A percentile compares a stretch with the other conserved stretches of the same genome.
Evolutionary conservation across 768 basidiomycete species (phyloP).

Genomic region (Lentinus brumalis): DNA sequence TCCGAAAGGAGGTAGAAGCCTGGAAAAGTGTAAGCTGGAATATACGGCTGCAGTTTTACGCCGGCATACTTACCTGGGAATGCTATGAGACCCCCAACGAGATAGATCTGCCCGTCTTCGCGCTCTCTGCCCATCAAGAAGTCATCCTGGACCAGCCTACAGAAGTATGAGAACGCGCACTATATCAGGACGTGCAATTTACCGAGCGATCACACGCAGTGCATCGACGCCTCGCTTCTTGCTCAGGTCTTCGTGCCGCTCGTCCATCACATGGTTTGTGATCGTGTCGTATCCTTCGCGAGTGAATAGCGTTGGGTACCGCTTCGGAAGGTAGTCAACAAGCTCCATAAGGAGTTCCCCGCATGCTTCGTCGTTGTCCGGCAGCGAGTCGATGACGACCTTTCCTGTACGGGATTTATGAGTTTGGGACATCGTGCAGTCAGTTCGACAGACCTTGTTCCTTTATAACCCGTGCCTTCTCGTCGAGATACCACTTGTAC

Average conservation of each 20-base stretch:
- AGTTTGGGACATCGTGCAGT: background rate
- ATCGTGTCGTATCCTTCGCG: conserved; percentile 20
- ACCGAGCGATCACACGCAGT: conserved; percentile 31
- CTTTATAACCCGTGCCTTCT: conserved; percentile 34
- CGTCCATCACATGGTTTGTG: conserved; percentile 33
- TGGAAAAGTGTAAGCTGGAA: conserved; percentile 3
- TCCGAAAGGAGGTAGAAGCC: conserved; percentile 37
- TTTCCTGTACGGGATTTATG: conserved; percentile 10
- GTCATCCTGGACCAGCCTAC: conserved; percentile 36
- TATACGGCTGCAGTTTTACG: background rate
- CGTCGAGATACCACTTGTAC: conserved; percentile 33
- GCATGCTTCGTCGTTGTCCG: conserved; percentile 38
- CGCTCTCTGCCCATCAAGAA: conserved; percentile 39
- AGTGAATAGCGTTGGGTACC: conserved; percentile 37
- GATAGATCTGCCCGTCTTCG: conserved; percentile 38
- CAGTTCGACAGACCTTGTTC: conserved; percentile 26
- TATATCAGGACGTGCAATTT: background rate
- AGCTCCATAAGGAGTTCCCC: conserved; percentile 34
- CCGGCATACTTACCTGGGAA: conserved; percentile 27
- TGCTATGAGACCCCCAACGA: conserved; percentile 37
- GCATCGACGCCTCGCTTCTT: conserved; percentile 29
- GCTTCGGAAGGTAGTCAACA: conserved; percentile 37
- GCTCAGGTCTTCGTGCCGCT: conserved; percentile 17
- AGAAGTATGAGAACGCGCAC: too few relatives aligned
- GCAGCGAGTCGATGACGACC: conserved; percentile 34